Evolutionary conservation across 2,329 filamentous ascomycete genomes (phyloP).

Genomic region (Teratosphaeria viscida): DNA sequence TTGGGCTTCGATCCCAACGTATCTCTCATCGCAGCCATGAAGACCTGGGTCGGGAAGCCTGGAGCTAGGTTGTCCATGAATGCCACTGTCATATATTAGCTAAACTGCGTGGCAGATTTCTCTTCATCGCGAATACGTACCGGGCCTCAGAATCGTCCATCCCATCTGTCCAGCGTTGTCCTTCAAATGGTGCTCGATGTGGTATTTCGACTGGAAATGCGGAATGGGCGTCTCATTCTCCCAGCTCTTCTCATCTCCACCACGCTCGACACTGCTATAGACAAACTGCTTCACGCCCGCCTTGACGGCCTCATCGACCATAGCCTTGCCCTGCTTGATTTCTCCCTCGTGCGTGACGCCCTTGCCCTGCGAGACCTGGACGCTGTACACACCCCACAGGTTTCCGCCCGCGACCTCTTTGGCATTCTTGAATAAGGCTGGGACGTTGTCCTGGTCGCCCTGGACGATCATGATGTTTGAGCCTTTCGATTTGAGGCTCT

Average conservation of each 20-base stretch:
- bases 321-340: constrained; percentile 46
- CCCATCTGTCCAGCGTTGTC: constrained; percentile 28
- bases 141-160: constrained; percentile 8
- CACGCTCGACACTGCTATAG: constrained; percentile 54
- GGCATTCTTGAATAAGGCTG: constrained; percentile 40
- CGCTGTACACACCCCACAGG: constrained; percentile 47
- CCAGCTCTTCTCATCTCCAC: constrained; percentile 44
- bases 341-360: constrained; percentile 37
- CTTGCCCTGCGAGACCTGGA: constrained; percentile 42
- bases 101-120: neutral
- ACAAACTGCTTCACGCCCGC: constrained; percentile 51
- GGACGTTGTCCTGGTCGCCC: constrained; percentile 43
- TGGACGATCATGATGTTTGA: constrained; percentile 43
- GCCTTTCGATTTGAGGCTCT: constrained; percentile 36
- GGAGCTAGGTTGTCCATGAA: constrained; percentile 53
- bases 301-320: constrained; percentile 49
- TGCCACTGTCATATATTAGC: constrained; percentile 32
- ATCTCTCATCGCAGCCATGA: constrained; percentile 37
- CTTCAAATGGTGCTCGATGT: constrained; percentile 51
- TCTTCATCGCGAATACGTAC: neutral
- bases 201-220: constrained; percentile 47
- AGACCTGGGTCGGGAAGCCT: constrained; percentile 40
- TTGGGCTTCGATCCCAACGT: constrained; percentile 20
- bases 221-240: constrained; percentile 46
- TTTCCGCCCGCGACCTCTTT: constrained; percentile 26